Base-by-base conservation (phyloP, 2,329 filamentous ascomycete genomes). In the Xylariaceae sp. region DNA sequence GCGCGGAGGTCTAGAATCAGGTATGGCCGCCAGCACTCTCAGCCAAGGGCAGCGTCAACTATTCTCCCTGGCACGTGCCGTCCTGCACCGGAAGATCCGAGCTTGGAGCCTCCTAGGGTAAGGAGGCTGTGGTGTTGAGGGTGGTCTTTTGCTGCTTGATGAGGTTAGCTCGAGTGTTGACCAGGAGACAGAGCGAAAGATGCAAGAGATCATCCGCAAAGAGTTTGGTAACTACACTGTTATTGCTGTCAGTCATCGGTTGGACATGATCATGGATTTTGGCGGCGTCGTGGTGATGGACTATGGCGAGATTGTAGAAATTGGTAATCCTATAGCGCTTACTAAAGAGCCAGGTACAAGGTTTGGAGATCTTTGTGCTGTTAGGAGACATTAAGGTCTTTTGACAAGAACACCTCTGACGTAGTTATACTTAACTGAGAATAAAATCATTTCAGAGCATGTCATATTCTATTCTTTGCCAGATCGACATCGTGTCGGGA, bases 261-360 rank as follows among this genome's bases (percentile, higher is more conserved):
- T 65, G 4, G 55, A 64, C 14, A 75, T 69, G 14, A 69, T 75
- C 22, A 63, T 71, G 32, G 71, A 73, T 50, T 76, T 72, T 53
- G 72, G 76, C 50, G 63, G 62, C n/a, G 67, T 76, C 21, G 64
- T 70, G 1, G 69, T 77, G 6, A 69, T 77, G 66, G 68, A 75
- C 16, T 60, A 64, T 17, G 73, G 74, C 3, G 56, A 59, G 51
- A 59, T 76, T 22, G 67, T 70, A 1, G 74, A 77, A 52, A 49
- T 60, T 21, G 63, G 59, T 1, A 55, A 54, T 12, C 63, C 61
- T 14, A 42, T n/a, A 6, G 29, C 45, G 22, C 36, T 60, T 5
- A 49, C 51, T 5, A 14, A 37, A 17, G 39, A 49, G 16, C 12
- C 42, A 10, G 51, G 50, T n/a, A 58, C 47, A 2, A 48, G 52